A percentile compares a stretch with the other conserved stretches of the same genome.
phyloP scores from a whole-genome alignment of 148 eudicot genomes.

The Vaccinium macrocarpon region DNA sequence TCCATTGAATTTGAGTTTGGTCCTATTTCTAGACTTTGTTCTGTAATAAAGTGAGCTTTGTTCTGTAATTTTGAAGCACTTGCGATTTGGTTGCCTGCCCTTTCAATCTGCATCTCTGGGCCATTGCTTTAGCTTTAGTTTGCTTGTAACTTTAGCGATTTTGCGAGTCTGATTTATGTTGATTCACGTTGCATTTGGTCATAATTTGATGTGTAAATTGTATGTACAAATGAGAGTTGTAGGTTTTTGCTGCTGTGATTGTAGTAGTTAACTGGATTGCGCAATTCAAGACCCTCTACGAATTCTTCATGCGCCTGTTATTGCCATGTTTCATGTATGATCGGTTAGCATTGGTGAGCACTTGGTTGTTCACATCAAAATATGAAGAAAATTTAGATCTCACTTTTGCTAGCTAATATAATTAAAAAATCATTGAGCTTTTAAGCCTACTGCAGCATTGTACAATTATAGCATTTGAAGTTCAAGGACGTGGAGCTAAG shows the following conservation, averaged over 20 bases:
- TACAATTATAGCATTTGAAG: not conserved
- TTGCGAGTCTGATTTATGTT: not conserved
- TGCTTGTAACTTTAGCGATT: not conserved
- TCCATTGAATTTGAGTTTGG: not conserved
- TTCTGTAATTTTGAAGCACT: constrained; percentile 12
- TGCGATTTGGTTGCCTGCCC: not conserved
- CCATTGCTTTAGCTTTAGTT: not conserved
- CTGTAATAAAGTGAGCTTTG: constrained; percentile 18
- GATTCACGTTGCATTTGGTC: not conserved
- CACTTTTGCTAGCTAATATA: not conserved
- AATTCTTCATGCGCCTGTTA: not conserved
- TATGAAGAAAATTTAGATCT: not conserved
- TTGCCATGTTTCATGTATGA: not conserved
- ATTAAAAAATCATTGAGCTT: not conserved
- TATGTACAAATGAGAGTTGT: not conserved
- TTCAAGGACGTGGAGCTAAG: not conserved
- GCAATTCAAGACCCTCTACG: not conserved
- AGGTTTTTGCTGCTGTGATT: not conserved
- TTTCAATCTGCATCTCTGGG: not conserved
- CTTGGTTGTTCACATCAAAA: not conserved
- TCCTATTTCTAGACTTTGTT: constrained; percentile 7
- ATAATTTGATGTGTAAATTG: not conserved
- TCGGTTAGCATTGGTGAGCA: not conserved
- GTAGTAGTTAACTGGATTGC: not conserved
- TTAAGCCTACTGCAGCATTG: not conserved